Evolutionary conservation across 2,329 filamentous ascomycete species (phyloP).

Genomic region (Nectriaceae sp.): DNA sequence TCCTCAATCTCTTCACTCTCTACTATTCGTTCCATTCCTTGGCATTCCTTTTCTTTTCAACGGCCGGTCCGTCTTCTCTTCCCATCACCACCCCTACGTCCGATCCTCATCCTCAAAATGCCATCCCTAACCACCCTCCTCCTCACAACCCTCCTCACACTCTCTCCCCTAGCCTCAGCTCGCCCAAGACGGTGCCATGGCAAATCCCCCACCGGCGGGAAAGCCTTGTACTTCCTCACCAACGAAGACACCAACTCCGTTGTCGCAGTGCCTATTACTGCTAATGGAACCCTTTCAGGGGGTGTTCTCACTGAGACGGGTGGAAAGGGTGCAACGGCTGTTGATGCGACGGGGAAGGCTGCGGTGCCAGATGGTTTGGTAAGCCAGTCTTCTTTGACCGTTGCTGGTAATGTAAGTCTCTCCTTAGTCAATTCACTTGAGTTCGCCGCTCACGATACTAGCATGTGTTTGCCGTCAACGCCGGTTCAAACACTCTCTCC

Average conservation of each 20-base stretch:
- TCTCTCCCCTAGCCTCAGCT: background rate
- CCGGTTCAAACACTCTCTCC: constrained; percentile 53
- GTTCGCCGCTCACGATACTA: background rate
- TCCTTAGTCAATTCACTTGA: background rate
- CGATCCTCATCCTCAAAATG: constrained; percentile 4
- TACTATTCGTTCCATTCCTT: background rate
- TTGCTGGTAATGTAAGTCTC: constrained; percentile 50
- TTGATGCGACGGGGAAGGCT: constrained; percentile 40
- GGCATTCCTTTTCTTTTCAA: background rate
- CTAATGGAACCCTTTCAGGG: constrained; percentile 47
- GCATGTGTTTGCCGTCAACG: constrained; percentile 52
- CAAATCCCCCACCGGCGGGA: constrained; percentile 17
- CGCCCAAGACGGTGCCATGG: background rate
- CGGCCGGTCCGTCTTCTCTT: background rate
- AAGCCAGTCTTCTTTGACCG: constrained; percentile 50
- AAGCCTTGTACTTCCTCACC: constrained; percentile 58
- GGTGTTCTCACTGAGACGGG: constrained; percentile 47
- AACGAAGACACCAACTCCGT: constrained; percentile 53
- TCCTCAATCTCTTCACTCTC: background rate
- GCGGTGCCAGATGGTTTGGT: constrained; percentile 52
- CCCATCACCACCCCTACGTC: background rate
- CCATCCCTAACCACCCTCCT: constrained; percentile 19
- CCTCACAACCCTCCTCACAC: background rate
- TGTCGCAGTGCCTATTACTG: constrained; percentile 49
- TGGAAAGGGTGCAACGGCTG: constrained; percentile 45